Evolutionary conservation across 371 early-diverging fungal genomes (phyloP).

Genomic region (Mycotypha africana): DNA sequence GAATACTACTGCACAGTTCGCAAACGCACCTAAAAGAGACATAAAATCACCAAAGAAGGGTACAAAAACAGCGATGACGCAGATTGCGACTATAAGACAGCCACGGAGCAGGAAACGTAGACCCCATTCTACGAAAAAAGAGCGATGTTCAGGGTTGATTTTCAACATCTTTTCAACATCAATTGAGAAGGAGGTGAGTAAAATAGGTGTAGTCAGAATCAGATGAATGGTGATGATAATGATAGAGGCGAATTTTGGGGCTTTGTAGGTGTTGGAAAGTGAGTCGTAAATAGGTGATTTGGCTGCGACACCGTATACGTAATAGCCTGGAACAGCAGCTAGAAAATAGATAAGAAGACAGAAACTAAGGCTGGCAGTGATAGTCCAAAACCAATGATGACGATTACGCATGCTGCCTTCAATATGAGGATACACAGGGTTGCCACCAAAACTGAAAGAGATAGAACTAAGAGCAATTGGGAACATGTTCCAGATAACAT

Average conservation of each 20-base stretch:
- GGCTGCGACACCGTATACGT: conserved; percentile 67
- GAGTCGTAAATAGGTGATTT: conserved; percentile 71
- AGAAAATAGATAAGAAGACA: conserved; percentile 71
- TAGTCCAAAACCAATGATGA: conserved; percentile 65
- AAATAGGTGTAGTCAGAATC: conserved; percentile 74
- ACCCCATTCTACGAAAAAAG: conserved; percentile 24
- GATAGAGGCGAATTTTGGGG: conserved; percentile 58
- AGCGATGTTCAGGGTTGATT: conserved; percentile 27
- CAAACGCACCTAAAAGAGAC: conserved; percentile 66
- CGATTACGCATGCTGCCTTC: conserved; percentile 79
- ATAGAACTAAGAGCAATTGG: conserved; percentile 59
- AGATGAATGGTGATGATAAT: conserved; percentile 80
- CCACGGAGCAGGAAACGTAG: conserved; percentile 45
- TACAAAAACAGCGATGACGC: conserved; percentile 49
- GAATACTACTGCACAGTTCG: conserved; percentile 61
- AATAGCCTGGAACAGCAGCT: conserved; percentile 75
- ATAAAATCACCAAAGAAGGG: conserved; percentile 73
- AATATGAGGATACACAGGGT: conserved; percentile 50
- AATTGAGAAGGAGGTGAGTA: conserved; percentile 75
- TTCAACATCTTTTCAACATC: conserved; percentile 58
- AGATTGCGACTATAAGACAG: conserved; percentile 32
- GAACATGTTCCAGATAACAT: conserved; percentile 44
- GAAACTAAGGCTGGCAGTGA: conserved; percentile 61
- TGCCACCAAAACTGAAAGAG: conserved; percentile 48
- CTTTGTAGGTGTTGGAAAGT: conserved; percentile 59